A percentile compares a stretch with the other conserved stretches of the same genome.
Conservation (phyloP, 129 eudicot species). For the Sambucus nigra region DNA sequence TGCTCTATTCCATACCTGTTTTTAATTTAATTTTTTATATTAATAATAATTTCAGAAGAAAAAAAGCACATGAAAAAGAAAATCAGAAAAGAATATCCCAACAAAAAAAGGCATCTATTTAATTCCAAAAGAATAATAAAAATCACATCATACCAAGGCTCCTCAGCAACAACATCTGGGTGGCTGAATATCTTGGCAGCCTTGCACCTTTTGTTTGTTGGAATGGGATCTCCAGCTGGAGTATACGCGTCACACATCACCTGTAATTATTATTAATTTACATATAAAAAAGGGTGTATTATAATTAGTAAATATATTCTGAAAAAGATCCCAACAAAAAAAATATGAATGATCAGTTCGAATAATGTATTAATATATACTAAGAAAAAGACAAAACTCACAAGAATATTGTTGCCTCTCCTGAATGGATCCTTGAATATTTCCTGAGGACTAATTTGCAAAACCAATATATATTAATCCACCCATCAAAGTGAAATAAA, state of each 20-base stretch:
- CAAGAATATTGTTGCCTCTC: slow-evolving; percentile 73
- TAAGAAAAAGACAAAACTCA: slow-evolving; percentile 14
- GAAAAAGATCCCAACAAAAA: neutral
- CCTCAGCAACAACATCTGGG: slow-evolving; percentile 53
- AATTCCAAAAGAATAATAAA: neutral
- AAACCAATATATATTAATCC: neutral
- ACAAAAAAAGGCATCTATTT: neutral
- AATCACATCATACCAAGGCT: slow-evolving; percentile 38
- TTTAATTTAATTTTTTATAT: neutral
- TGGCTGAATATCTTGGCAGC: slow-evolving; percentile 61
- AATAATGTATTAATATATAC: neutral
- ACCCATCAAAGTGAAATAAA: neutral
- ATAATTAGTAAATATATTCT: neutral
- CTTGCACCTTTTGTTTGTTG: slow-evolving; percentile 45
- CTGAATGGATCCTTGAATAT: slow-evolving; percentile 81
- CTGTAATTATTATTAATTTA: slow-evolving; percentile 20
- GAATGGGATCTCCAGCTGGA: slow-evolving; percentile 61
- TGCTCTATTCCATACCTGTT: slow-evolving; percentile 81
- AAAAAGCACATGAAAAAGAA: neutral
- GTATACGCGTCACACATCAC: slow-evolving; percentile 77
- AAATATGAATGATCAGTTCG: too few relatives aligned
- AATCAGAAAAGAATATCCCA: neutral
- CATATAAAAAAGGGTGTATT: neutral
- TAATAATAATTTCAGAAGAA: neutral
- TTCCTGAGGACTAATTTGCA: slow-evolving; percentile 54